Base-by-base conservation (phyloP, 2,329 filamentous ascomycete species). In the Sarocladium strictum region DNA sequence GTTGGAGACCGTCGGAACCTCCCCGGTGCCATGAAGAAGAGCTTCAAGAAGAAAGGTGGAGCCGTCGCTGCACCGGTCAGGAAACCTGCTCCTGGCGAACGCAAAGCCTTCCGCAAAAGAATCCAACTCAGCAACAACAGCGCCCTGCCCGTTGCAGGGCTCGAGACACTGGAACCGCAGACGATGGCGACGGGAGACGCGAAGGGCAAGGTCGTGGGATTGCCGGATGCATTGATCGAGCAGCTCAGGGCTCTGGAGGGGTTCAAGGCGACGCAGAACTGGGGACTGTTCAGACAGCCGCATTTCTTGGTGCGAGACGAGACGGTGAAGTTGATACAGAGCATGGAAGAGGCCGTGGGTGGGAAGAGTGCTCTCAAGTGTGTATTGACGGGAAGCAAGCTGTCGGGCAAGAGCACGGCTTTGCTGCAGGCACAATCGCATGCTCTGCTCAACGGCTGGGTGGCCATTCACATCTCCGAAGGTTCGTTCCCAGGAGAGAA, bases 61-160 rank as follows among this genome's bases (percentile, higher is more conserved):
- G 50, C 33, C 10, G 19, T 40, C 11, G 32, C n/a, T 17, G n/a
- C 33, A 10, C 11, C 32, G 3, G 29, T 33, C 54, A 81, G 79
- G 69, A 77, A 83, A 60, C 87, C 88, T 19, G 76, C 76, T 12
- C 78, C 83, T 2, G 93, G 92, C 60, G 92, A 97, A 77, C 84
- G 92, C 61, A 96, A 91, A 73, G 89, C 89, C 26, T 77, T 89
- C 67, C 85, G 91, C 60, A 96, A 95, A 76, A 85, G 89, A 62
- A 89, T 99, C 64, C 85, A 95, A 57, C 83, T 99, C 57, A 93
- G 87, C 76, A 99, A 97, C 74, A 88, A 89, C 70, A 97, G 96
- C 72, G 94, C 94, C 51, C 75, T 97, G 35, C 83, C 86, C 57
- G 87, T 97, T 7, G 67, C 76, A 23, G 87, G 83, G 11, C 76